Percentiles rank a stretch among this genome's conserved stretches.
phyloP scores from a whole-genome alignment of 345 rosid genomes.

The Gynandropsis gynandra region DNA sequence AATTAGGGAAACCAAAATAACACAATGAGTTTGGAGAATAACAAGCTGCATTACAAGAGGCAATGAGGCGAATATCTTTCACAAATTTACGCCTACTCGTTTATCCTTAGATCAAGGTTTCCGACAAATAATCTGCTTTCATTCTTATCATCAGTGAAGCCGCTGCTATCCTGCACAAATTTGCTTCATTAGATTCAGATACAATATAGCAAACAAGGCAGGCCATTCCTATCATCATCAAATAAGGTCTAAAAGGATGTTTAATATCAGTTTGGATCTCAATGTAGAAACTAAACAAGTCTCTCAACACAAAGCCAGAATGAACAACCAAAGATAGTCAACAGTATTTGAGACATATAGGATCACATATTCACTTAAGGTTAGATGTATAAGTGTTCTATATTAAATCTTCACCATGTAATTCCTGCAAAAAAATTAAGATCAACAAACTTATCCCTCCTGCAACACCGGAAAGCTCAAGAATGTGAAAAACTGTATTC shows the following conservation, averaged over 20 bases:
- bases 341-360: background rate
- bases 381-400: no score
- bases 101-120: constrained; percentile 78
- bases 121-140: constrained; percentile 74
- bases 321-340: constrained; percentile 3
- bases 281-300: background rate
- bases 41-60: background rate
- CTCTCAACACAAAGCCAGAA: background rate
- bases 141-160: constrained; percentile 49
- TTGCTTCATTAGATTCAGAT: constrained; percentile 1
- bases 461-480: background rate
- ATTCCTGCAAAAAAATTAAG: constrained; percentile 6
- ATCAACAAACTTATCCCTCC: background rate
- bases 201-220: constrained; percentile 8
- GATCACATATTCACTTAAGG: constrained; percentile 9
- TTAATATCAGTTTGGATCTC: background rate
- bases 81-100: constrained; percentile 49
- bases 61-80: background rate
- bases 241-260: background rate
- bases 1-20: background rate
- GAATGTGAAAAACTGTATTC: constrained; percentile 1
- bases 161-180: constrained; percentile 45
- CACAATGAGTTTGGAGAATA: background rate
- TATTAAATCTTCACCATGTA: no score
- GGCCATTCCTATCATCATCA: background rate